These are phyloP conservation scores for Solanum medicagineum DNA, from an alignment of 257 asterid genomes.

Conservation along the genomic window DNA sequence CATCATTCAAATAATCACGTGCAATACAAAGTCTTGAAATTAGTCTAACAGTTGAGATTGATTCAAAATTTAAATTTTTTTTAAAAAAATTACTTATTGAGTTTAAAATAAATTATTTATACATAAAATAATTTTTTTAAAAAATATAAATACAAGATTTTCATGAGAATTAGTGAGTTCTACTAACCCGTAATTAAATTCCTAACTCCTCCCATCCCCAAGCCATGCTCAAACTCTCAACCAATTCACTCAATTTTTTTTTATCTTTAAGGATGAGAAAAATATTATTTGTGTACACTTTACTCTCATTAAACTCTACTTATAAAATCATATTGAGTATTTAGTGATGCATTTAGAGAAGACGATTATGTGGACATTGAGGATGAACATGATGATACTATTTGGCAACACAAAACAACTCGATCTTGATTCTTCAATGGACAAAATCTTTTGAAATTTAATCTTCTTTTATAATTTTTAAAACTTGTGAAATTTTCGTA, in stretches of 20 bases:
- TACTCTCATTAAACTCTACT: no score
- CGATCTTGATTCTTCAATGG: neutral
- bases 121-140: no score
- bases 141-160: neutral
- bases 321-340: no score
- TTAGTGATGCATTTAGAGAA: neutral
- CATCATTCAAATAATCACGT: neutral
- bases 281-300: no score
- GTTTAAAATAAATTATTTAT: neutral
- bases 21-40: neutral
- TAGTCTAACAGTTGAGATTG: neutral
- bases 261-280: no score
- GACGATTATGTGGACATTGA: neutral
- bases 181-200: neutral
- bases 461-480: no score
- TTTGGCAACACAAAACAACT: neutral
- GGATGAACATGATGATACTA: neutral
- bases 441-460: neutral
- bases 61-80: neutral
- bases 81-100: neutral
- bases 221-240: neutral
- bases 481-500: no score
- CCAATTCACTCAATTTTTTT: neutral
- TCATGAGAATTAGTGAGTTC: neutral
- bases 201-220: neutral